A percentile compares a stretch with the other conserved stretches of the same genome.
Conservation (phyloP, 352 stramenopile genomes). For the Phytophthora hybrid region DNA sequence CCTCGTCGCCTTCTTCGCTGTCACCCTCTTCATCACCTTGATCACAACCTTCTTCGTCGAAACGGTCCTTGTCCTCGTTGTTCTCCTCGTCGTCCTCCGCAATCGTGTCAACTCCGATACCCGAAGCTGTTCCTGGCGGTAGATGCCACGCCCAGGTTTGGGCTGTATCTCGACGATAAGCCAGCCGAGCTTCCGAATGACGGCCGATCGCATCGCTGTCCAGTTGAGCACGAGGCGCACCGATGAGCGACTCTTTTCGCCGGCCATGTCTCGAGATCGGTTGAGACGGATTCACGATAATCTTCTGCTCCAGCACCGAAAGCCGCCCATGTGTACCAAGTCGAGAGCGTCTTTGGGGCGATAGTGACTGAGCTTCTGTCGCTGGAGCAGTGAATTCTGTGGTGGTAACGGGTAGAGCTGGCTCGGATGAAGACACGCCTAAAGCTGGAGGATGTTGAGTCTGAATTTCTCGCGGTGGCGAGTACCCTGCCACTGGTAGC, state of each 20-base stretch:
- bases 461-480: slow-evolving; percentile 13
- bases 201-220: slow-evolving; percentile 50
- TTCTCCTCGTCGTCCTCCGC: slow-evolving; percentile 27
- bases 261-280: slow-evolving; percentile 20
- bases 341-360: slow-evolving; percentile 12
- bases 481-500: slow-evolving; percentile 5
- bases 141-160: slow-evolving; percentile 67
- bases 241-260: slow-evolving; percentile 49
- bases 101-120: slow-evolving; percentile 29
- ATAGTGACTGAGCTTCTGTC: slow-evolving; percentile 2
- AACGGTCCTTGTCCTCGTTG: slow-evolving; percentile 31
- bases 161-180: slow-evolving; percentile 52
- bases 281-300: slow-evolving; percentile 15
- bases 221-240: slow-evolving; percentile 32
- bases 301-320: slow-evolving; percentile 33
- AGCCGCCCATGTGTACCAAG: slow-evolving; percentile 22
- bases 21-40: slow-evolving; percentile 25
- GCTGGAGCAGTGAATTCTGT: neutral
- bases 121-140: slow-evolving; percentile 11
- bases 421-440: slow-evolving; percentile 21
- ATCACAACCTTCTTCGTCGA: slow-evolving; percentile 22
- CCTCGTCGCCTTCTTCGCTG: slow-evolving; percentile 31
- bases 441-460: slow-evolving; percentile 1
- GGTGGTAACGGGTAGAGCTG: slow-evolving; percentile 6
- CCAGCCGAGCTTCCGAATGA: slow-evolving; percentile 62